Percentiles rank a stretch among this genome's conserved stretches.
These are phyloP conservation scores for Rhodotorula mucilaginosa DNA, from an alignment of 1,284 basidiomycete genomes.

Conservation along the genomic window DNA sequence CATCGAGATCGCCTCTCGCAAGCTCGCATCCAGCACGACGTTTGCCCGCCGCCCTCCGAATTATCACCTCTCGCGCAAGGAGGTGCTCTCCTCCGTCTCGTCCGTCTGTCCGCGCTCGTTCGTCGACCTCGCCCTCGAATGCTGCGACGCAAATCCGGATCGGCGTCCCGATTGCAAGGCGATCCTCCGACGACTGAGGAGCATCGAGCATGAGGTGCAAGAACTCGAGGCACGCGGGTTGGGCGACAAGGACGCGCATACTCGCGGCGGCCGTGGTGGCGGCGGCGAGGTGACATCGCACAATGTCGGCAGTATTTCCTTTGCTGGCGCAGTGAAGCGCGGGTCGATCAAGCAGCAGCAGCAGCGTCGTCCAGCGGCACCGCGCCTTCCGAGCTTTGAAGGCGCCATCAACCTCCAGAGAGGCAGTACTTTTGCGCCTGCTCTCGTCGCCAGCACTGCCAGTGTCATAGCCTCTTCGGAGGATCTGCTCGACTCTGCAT, in stretches of 20 bases:
- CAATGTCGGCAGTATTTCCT: conserved; percentile 79
- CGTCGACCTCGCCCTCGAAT: conserved; percentile 73
- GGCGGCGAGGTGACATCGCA: conserved; percentile 22
- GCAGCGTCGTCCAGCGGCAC: conserved; percentile 51
- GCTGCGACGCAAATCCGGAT: conserved; percentile 66
- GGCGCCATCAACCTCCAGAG: conserved; percentile 49
- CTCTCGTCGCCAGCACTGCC: conserved; percentile 46
- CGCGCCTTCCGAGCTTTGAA: conserved; percentile 78
- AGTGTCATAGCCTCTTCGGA: background rate
- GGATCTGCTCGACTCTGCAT: background rate
- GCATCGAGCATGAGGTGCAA: conserved; percentile 77
- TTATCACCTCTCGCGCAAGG: conserved; percentile 73
- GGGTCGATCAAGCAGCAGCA: conserved; percentile 19
- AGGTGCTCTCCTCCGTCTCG: conserved; percentile 68
- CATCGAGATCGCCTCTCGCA: conserved; percentile 83
- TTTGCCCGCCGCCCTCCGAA: conserved; percentile 74
- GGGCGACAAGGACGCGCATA: conserved; percentile 20
- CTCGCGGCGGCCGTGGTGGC: conserved; percentile 10
- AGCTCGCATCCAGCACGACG: conserved; percentile 71
- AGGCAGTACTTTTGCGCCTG: conserved; percentile 50
- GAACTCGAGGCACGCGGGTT: conserved; percentile 24
- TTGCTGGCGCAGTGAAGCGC: conserved; percentile 56
- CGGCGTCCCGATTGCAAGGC: conserved; percentile 71
- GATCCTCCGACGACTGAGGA: conserved; percentile 69
- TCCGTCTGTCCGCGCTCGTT: conserved; percentile 76